phyloP scores from a whole-genome alignment of 1,139 yeast species.

The Saccharomyces hybrid region DNA sequence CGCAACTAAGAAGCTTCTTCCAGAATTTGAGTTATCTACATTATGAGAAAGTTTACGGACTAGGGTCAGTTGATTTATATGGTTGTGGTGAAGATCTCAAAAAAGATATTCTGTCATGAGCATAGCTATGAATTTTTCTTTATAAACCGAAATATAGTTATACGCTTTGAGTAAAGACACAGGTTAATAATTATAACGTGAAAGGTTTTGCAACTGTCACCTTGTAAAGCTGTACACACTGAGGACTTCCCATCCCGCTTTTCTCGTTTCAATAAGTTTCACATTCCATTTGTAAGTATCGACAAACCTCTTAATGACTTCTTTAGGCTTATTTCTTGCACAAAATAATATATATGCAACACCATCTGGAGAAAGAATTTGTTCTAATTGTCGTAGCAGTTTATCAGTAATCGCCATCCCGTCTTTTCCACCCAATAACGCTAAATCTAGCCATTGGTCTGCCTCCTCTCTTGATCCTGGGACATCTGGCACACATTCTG shows the following conservation, averaged over 20 bases:
- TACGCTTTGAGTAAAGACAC: not conserved
- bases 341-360: conserved; percentile 80
- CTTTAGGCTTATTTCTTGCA: conserved; percentile 74
- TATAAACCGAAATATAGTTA: not conserved
- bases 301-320: conserved; percentile 45
- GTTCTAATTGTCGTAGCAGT: conserved; percentile 47
- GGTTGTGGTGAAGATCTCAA: conserved; percentile 49
- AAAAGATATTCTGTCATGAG: conserved; percentile 42
- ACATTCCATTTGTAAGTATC: conserved; percentile 47
- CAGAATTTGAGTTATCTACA: conserved; percentile 62
- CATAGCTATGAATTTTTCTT: not conserved
- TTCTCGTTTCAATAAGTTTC: conserved; percentile 47
- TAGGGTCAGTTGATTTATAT: conserved; percentile 42
- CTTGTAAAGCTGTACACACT: conserved; percentile 45
- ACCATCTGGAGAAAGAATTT: conserved; percentile 47
- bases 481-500: conserved; percentile 52
- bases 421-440: conserved; percentile 77
- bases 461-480: conserved; percentile 38
- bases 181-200: not conserved
- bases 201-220: not conserved
- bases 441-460: conserved; percentile 74
- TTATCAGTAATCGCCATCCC: conserved; percentile 81
- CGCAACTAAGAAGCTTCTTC: conserved; percentile 53
- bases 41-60: conserved; percentile 63
- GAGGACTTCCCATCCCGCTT: conserved; percentile 96